These are phyloP conservation scores for Ophiostoma tasmaniense DNA, from an alignment of 2,329 filamentous ascomycete species.

Conservation along the genomic window DNA sequence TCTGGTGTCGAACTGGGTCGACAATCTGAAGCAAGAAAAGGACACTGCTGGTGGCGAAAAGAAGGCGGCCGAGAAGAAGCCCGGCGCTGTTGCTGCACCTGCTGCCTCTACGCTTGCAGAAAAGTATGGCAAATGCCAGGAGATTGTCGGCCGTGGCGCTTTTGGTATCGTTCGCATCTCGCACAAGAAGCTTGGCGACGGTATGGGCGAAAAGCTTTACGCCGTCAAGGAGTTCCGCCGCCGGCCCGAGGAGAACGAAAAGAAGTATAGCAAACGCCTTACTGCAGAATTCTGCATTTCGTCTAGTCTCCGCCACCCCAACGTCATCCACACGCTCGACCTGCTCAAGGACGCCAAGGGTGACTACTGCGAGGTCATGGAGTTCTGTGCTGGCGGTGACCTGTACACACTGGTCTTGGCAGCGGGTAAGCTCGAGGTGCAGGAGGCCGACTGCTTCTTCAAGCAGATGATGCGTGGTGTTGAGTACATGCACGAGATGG, in stretches of 20 bases:
- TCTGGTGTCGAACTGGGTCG: conserved; percentile 91
- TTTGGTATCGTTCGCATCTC: conserved; percentile 97
- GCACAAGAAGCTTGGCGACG: conserved; percentile 82
- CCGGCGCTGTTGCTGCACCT: background rate
- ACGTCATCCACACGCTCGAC: conserved; percentile 96
- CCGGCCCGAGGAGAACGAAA: conserved; percentile 85
- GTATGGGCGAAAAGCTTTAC: conserved; percentile 78
- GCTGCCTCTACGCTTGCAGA: conserved; percentile 64
- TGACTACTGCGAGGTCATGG: conserved; percentile 98
- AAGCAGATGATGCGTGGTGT: conserved; percentile 99
- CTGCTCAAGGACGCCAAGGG: conserved; percentile 93
- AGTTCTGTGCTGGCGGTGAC: conserved; percentile 94
- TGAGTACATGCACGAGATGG: conserved; percentile 99
- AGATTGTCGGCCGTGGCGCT: conserved; percentile 88
- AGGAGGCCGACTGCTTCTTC: conserved; percentile 96
- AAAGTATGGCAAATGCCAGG: conserved; percentile 97
- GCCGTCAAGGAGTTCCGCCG: conserved; percentile 98
- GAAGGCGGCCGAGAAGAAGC: conserved; percentile 22
- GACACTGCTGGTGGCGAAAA: conserved; percentile 67
- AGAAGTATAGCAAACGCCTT: conserved; percentile 95
- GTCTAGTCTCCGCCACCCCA: conserved; percentile 89
- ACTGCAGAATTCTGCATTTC: conserved; percentile 99
- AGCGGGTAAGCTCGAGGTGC: conserved; percentile 81
- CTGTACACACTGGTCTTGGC: conserved; percentile 88
- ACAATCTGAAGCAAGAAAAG: conserved; percentile 82